Evolutionary conservation across 352 stramenopile species (phyloP), one percentile per base, ranked within the genome.

Genomic region (Globisporangium splendens): DNA sequence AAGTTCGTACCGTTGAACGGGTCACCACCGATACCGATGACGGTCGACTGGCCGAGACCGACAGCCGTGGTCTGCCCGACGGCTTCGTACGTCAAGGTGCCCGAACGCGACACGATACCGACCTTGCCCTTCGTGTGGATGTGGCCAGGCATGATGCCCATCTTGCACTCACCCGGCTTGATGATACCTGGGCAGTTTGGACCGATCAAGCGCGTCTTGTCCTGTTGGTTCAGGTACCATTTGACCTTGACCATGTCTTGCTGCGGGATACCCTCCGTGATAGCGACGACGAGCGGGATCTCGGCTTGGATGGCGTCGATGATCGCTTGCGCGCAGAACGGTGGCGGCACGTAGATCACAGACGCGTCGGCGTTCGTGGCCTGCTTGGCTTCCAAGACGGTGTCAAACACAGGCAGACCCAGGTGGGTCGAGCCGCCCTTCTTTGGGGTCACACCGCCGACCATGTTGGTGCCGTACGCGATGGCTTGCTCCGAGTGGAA

Each of bases 1-100:
- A 99, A 99, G 88, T 99, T 99, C 52, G 97, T 99, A 62, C 98
- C 98, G 78, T 99, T 99, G 84, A 99, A 99, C 61, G 98, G 98
- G 80, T 99, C 98, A 57, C 98, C 98, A 49, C 98, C 97, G 75
- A 99, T 99, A 47, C 98, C 98, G 51, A 99, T 98, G 75, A 96
- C 97, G 17, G 98, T 99, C n/a, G 86, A 98, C 77, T 99, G 97
- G 62, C 97, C 98, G 6, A 99, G 79, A 11, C 96, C 96, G 39
- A 92, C 81, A 1, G 91, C 88, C 20, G 97, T 99, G 1, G 97
- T 99, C 85, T 99, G 97, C 39, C 94, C 89, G 14, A 99, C 97
- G 35, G 97, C 97, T 75, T 99, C 98, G 75, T 99, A 99, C 0
- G 98, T 99, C 18, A 99, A 71, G 4, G 98, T 99, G 47, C 98